Evolutionary conservation across 148 eudicot species (phyloP).

Genomic region (Amaranthus hypochondriacus): DNA sequence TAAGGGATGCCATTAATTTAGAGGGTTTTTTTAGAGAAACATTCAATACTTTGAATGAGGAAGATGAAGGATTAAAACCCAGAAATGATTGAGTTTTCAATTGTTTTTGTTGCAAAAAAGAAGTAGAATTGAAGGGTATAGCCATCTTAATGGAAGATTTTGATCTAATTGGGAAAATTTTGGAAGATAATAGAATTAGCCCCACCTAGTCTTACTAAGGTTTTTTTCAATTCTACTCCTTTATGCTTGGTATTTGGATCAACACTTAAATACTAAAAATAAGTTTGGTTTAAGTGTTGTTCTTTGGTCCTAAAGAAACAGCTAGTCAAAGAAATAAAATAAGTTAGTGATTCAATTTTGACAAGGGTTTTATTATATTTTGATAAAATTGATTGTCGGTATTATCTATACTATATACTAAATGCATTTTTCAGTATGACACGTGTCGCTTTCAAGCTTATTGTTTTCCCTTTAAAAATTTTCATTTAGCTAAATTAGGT

Average conservation of each 20-base stretch:
- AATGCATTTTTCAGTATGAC: too few species aligned
- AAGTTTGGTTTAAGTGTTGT: too few species aligned
- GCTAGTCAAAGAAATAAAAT: slow-evolving; percentile 19
- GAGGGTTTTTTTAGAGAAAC: slow-evolving; percentile 19
- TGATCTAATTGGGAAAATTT: not conserved
- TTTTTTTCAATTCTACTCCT: too few species aligned
- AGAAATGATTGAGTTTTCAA: slow-evolving; percentile 16
- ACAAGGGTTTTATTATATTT: too few species aligned
- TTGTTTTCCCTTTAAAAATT: too few species aligned
- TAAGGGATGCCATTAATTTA: slow-evolving; percentile 48
- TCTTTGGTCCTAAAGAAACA: not conserved
- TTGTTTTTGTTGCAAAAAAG: slow-evolving; percentile 31
- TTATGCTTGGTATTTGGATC: not conserved
- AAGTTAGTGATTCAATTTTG: too few species aligned
- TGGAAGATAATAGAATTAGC: not conserved
- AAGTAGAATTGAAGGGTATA: slow-evolving; percentile 33
- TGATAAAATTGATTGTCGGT: too few species aligned
- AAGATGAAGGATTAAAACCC: not conserved
- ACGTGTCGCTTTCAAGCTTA: too few species aligned
- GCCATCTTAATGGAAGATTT: slow-evolving; percentile 27
- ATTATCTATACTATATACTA: too few species aligned
- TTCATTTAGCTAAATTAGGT: too few species aligned
- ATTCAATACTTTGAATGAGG: slow-evolving; percentile 12
- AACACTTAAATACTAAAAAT: too few species aligned
- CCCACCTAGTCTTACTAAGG: not conserved